phyloP scores from a whole-genome alignment of 306 rosid genomes.

The Comarum palustre region DNA sequence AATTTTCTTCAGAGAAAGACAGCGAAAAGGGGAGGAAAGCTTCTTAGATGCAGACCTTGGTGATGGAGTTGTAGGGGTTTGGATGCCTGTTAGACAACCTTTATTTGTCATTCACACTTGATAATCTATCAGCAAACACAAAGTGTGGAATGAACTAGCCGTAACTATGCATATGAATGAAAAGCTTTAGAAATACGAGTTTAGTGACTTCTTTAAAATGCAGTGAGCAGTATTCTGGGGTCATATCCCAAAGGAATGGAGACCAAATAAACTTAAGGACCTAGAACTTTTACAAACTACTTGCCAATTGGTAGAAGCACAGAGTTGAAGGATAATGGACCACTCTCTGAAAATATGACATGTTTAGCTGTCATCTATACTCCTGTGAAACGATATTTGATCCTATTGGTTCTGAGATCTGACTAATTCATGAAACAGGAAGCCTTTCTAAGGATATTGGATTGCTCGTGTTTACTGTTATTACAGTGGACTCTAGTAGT shows the following conservation, averaged over 20 bases:
- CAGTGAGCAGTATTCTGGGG: background rate
- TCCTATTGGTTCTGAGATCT: background rate
- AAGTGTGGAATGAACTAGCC: background rate
- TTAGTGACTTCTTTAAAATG: slow-evolving; percentile 6
- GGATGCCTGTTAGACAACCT: slow-evolving; percentile 43
- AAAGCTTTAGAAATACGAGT: background rate
- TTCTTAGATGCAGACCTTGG: slow-evolving; percentile 84
- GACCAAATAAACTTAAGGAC: background rate
- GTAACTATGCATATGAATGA: background rate
- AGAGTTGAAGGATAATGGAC: background rate
- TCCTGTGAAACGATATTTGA: background rate
- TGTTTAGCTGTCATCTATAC: background rate
- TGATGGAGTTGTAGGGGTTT: slow-evolving; percentile 53
- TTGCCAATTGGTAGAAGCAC: background rate
- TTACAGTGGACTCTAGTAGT: background rate
- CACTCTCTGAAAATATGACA: background rate
- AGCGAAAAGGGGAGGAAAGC: slow-evolving; percentile 71
- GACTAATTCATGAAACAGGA: background rate
- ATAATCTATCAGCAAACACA: slow-evolving; percentile 9
- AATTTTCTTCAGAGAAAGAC: slow-evolving; percentile 84
- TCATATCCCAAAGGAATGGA: background rate
- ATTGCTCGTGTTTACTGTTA: background rate
- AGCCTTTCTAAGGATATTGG: background rate
- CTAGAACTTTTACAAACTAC: background rate
- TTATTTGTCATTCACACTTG: slow-evolving; percentile 9